phyloP scores from a whole-genome alignment of 1,139 yeast genomes.

The Candida dubliniensis region DNA sequence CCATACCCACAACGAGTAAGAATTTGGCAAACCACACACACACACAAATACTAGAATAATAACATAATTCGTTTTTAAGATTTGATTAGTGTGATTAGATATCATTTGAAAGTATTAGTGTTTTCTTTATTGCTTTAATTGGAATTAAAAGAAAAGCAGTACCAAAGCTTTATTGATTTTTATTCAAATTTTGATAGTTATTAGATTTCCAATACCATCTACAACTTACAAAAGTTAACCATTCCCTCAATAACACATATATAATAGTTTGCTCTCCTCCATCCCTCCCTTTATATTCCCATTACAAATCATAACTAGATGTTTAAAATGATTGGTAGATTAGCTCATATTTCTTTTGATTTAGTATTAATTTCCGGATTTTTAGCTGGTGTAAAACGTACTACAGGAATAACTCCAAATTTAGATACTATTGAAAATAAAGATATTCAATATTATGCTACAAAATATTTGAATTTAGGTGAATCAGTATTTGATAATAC shows the following conservation, averaged over 20 bases:
- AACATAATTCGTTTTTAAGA: too few species aligned
- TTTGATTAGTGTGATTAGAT: too few species aligned
- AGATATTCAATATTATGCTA: constrained; percentile 58
- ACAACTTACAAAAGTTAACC: too few species aligned
- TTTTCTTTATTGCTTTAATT: too few species aligned
- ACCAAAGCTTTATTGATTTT: too few species aligned
- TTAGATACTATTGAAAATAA: constrained; percentile 35
- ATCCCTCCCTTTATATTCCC: not conserved
- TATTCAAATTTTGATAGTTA: too few species aligned
- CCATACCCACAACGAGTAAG: too few species aligned
- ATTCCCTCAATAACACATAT: not conserved
- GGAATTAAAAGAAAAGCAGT: too few species aligned
- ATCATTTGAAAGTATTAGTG: too few species aligned
- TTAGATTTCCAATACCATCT: too few species aligned
- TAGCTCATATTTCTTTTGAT: constrained; percentile 70
- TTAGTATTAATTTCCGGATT: constrained; percentile 76
- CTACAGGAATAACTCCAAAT: constrained; percentile 70
- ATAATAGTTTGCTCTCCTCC: not conserved
- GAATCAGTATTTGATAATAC: constrained; percentile 77
- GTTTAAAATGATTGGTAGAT: constrained; percentile 49
- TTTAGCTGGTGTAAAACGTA: constrained; percentile 85
- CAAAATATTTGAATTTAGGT: constrained; percentile 78
- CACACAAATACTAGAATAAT: not conserved
- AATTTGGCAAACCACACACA: not conserved
- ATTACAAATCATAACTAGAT: not conserved